Evolutionary conservation across 305 asterid genomes (phyloP).

Genomic region (Solanum hybrid): DNA sequence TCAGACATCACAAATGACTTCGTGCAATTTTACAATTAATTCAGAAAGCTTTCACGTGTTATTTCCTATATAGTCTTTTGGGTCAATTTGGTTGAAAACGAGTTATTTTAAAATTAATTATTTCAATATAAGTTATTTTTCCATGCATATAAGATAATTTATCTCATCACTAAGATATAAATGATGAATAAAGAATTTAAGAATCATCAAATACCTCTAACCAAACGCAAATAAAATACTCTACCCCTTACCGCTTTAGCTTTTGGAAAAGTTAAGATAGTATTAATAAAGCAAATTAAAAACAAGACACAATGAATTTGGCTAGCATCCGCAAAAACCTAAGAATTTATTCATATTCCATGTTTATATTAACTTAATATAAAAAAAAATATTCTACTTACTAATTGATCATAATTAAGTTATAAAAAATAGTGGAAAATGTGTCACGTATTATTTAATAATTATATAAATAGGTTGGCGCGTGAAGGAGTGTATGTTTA

Average conservation of each 20-base stretch:
- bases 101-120: not conserved
- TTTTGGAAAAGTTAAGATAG: not conserved
- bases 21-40: not conserved
- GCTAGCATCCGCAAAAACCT: not conserved
- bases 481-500: not conserved
- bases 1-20: not conserved
- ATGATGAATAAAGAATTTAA: not conserved
- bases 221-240: not conserved
- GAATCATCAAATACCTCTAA: not conserved
- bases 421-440: not conserved
- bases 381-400: not conserved
- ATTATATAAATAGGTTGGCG: not conserved
- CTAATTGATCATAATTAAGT: not conserved
- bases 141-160: too few species aligned
- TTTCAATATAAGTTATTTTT: not conserved
- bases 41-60: not conserved
- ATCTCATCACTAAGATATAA: not conserved
- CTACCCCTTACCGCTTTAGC: not conserved
- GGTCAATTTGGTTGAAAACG: not conserved
- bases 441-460: not conserved
- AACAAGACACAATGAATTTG: not conserved
- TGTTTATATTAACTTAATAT: not conserved
- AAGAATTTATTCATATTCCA: not conserved
- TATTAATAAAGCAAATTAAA: not conserved
- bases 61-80: not conserved